Conservation (phyloP, 2,329 filamentous ascomycete species). For the Diaporthe ilicicola region DNA sequence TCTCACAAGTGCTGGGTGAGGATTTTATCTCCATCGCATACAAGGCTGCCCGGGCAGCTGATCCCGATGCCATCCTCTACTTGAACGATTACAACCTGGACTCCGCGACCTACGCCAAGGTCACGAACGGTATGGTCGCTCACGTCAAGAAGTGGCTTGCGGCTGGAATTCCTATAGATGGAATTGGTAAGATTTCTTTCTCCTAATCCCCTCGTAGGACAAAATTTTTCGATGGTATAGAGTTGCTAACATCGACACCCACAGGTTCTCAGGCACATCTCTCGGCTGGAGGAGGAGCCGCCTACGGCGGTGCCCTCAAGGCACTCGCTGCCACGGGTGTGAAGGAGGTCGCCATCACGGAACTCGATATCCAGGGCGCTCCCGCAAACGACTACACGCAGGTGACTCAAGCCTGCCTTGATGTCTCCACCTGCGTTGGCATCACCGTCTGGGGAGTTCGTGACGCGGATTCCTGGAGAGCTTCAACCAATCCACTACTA, state of each 20-base stretch:
- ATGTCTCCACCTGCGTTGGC: slow-evolving; percentile 37
- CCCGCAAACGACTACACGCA: slow-evolving; percentile 65
- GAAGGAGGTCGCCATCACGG: slow-evolving; percentile 70
- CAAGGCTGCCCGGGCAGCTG: slow-evolving; percentile 70
- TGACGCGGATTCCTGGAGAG: slow-evolving; percentile 59
- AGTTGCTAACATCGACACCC: neutral
- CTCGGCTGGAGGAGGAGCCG: slow-evolving; percentile 46
- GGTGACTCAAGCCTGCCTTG: slow-evolving; percentile 44
- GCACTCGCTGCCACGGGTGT: slow-evolving; percentile 57
- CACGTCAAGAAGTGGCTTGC: slow-evolving; percentile 71
- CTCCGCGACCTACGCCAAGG: slow-evolving; percentile 66
- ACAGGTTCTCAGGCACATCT: slow-evolving; percentile 65
- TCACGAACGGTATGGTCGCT: slow-evolving; percentile 56
- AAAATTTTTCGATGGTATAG: too few species aligned
- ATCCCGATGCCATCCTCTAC: slow-evolving; percentile 74
- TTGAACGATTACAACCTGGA: slow-evolving; percentile 81
- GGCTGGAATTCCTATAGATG: slow-evolving; percentile 70
- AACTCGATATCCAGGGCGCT: slow-evolving; percentile 72
- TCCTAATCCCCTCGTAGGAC: neutral
- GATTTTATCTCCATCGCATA: slow-evolving; percentile 76
- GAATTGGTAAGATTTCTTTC: slow-evolving; percentile 49
- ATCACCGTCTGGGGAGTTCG: slow-evolving; percentile 35
- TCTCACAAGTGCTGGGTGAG: slow-evolving; percentile 74
- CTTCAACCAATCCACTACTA: slow-evolving; percentile 58
- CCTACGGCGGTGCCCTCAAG: slow-evolving; percentile 58